Evolutionary conservation across 441 rosid species (phyloP).

Genomic region (Breynia disticha): DNA sequence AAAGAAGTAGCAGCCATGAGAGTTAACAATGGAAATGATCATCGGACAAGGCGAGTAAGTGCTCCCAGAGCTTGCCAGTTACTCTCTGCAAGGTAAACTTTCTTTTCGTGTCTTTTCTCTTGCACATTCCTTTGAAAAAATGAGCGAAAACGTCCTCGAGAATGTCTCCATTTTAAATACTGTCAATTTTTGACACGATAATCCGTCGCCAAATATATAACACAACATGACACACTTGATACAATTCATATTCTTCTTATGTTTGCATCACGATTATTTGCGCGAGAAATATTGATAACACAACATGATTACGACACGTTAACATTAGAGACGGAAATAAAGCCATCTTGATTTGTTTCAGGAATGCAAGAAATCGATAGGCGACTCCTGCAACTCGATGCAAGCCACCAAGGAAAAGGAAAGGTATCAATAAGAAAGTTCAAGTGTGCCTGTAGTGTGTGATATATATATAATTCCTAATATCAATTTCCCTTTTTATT

Average conservation of each 20-base stretch:
- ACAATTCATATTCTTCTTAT: too few species aligned
- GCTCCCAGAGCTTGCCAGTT: conserved; percentile 16
- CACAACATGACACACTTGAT: too few species aligned
- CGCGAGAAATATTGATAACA: too few species aligned
- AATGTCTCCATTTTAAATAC: background rate
- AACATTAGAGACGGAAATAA: background rate
- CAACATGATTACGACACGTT: too few species aligned
- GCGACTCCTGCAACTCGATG: conserved; percentile 1
- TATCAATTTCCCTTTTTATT: too few species aligned
- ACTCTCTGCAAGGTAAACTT: conserved; percentile 24
- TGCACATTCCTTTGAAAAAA: background rate
- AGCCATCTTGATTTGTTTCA: conserved; percentile 9
- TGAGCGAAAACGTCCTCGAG: too few species aligned
- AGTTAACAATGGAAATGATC: conserved; percentile 29
- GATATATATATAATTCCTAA: too few species aligned
- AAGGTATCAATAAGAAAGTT: too few species aligned
- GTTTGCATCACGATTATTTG: too few species aligned
- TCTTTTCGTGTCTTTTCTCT: background rate
- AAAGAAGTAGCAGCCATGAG: conserved; percentile 44
- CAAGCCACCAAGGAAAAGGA: conserved; percentile 5
- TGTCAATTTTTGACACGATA: too few species aligned
- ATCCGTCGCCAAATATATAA: too few species aligned
- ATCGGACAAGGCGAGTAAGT: conserved; percentile 19
- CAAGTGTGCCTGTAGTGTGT: too few species aligned
- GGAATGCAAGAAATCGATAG: conserved; percentile 29